Evolutionary conservation across 305 asterid genomes (phyloP).

Genomic region (Fraxinus angustifolia): DNA sequence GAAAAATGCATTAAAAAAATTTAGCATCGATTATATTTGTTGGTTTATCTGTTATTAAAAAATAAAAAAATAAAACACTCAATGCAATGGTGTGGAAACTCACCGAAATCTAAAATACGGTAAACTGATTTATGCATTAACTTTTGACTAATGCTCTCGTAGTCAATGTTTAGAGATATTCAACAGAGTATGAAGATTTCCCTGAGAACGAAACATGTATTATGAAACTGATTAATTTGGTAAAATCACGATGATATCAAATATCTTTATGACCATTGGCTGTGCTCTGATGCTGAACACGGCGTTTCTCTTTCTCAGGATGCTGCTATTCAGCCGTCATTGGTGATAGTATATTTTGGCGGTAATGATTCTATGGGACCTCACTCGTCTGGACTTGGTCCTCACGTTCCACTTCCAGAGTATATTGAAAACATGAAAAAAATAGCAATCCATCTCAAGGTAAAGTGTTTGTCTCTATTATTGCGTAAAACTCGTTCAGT

Average conservation of each 20-base stretch:
- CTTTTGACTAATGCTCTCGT: background rate
- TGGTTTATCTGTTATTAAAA: background rate
- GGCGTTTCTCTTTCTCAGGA: constrained; percentile 40
- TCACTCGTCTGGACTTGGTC: constrained; percentile 90
- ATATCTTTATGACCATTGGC: background rate
- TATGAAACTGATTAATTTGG: background rate
- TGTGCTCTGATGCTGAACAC: constrained; percentile 15
- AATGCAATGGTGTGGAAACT: background rate
- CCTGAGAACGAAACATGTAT: background rate
- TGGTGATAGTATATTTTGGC: constrained; percentile 85
- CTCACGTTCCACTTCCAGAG: constrained; percentile 88
- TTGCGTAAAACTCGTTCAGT: background rate
- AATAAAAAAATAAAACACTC: background rate
- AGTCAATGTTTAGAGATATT: background rate
- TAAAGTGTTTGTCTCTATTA: constrained; percentile 20
- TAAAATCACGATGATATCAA: constrained; percentile 1
- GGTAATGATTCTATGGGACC: constrained; percentile 98
- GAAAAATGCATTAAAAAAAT: background rate
- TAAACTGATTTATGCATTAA: background rate
- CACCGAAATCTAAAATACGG: background rate
- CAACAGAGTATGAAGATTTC: background rate
- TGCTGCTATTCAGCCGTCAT: constrained; percentile 65
- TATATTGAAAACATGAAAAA: constrained; percentile 76
- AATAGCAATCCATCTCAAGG: constrained; percentile 78
- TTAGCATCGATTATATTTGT: background rate